A percentile compares a stretch with the other conserved stretches of the same genome.
phyloP scores from a whole-genome alignment of 371 early-diverging fungal species.

The Synchytrium microbalum region DNA sequence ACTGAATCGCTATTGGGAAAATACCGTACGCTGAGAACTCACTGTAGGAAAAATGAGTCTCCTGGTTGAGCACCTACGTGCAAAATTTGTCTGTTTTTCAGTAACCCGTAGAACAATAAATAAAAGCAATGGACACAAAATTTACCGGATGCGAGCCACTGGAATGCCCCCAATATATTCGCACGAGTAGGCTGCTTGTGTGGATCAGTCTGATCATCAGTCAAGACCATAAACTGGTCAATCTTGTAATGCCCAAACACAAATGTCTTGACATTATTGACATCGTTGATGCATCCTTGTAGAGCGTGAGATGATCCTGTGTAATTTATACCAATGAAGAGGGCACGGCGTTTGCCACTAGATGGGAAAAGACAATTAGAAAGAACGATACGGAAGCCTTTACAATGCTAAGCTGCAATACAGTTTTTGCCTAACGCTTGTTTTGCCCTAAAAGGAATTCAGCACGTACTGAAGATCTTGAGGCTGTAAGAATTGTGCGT shows the following conservation, averaged over 20 bases:
- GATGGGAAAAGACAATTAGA: too few species aligned
- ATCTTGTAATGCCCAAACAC: slow-evolving; percentile 52
- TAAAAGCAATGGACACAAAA: too few species aligned
- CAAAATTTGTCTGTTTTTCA: too few species aligned
- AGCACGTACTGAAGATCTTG: too few species aligned
- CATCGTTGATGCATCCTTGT: slow-evolving; percentile 87
- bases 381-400: too few species aligned
- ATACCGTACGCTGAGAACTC: slow-evolving; percentile 14
- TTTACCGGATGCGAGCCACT: too few species aligned
- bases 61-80: slow-evolving; percentile 69
- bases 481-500: too few species aligned
- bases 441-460: too few species aligned
- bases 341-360: slow-evolving; percentile 35
- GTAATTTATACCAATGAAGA: slow-evolving; percentile 92
- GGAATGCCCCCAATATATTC: slow-evolving; percentile 80
- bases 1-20: slow-evolving; percentile 3
- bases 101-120: too few species aligned
- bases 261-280: slow-evolving; percentile 69
- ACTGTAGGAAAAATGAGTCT: slow-evolving; percentile 68
- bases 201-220: slow-evolving; percentile 74
- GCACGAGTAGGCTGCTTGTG: slow-evolving; percentile 58
- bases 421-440: too few species aligned
- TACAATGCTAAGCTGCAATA: too few species aligned
- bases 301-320: slow-evolving; percentile 57
- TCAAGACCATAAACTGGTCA: slow-evolving; percentile 79